Evolutionary conservation across 1,284 basidiomycete genomes (phyloP).

Genomic region (Sanghuangporus weigelae): DNA sequence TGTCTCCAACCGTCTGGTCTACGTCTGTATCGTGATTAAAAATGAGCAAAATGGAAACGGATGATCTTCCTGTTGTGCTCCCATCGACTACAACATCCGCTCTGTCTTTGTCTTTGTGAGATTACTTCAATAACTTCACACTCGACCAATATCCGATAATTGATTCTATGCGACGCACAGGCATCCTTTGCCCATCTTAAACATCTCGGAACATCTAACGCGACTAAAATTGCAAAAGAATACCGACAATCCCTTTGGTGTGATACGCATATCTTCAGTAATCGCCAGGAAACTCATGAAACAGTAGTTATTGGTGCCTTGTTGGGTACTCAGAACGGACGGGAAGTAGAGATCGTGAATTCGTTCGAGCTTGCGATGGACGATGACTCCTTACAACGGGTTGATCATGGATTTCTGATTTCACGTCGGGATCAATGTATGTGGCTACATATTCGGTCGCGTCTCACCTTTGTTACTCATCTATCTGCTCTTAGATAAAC

Average conservation of each 20-base stretch:
- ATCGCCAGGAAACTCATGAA: not conserved
- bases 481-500: slow-evolving; percentile 65
- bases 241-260: slow-evolving; percentile 60
- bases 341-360: slow-evolving; percentile 95
- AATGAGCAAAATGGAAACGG: slow-evolving; percentile 74
- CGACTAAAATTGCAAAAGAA: slow-evolving; percentile 74
- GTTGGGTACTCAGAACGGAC: slow-evolving; percentile 90
- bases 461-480: not conserved
- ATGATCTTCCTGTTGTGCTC: slow-evolving; percentile 67
- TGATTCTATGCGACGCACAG: slow-evolving; percentile 35
- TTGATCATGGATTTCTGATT: slow-evolving; percentile 80
- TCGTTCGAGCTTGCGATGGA: slow-evolving; percentile 85
- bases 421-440: slow-evolving; percentile 87
- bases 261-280: slow-evolving; percentile 20
- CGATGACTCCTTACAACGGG: slow-evolving; percentile 40
- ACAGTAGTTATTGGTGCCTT: slow-evolving; percentile 82
- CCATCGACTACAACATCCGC: slow-evolving; percentile 64
- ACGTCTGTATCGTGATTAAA: slow-evolving; percentile 15
- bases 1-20: too few species aligned
- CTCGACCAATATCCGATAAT: not conserved
- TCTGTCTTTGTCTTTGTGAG: slow-evolving; percentile 66
- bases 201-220: slow-evolving; percentile 93
- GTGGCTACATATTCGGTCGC: slow-evolving; percentile 25
- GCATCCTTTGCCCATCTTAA: slow-evolving; percentile 94
- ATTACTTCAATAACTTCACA: slow-evolving; percentile 13